Conservation (phyloP, 495 filamentous ascomycete genomes). For the Tuber magnatum region DNA sequence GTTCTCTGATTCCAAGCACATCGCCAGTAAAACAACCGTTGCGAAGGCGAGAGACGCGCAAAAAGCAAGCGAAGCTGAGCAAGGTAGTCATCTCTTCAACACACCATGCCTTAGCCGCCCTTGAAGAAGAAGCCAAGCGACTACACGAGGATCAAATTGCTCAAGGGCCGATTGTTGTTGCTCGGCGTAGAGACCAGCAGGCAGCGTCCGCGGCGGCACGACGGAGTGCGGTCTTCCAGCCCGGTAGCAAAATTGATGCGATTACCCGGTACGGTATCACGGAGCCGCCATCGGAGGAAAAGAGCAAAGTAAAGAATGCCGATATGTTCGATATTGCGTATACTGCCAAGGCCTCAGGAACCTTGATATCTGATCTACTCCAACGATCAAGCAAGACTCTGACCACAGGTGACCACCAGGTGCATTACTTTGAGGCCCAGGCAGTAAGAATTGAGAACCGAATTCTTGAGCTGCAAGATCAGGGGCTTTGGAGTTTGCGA, state of each 20-base stretch:
- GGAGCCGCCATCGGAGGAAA: conserved; percentile 31
- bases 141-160: conserved; percentile 38
- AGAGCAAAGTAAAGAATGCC: conserved; percentile 26
- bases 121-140: conserved; percentile 36
- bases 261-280: conserved; percentile 37
- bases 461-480: conserved; percentile 80
- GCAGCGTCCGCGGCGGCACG: conserved; percentile 36
- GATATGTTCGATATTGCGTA: conserved; percentile 36
- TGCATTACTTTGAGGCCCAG: conserved; percentile 58
- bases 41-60: conserved; percentile 20
- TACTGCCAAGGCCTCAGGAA: conserved; percentile 29
- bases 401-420: conserved; percentile 34
- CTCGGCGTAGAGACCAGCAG: conserved; percentile 38
- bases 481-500: conserved; percentile 81
- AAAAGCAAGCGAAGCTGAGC: conserved; percentile 20
- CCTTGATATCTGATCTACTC: conserved; percentile 33
- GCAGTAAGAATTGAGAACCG: conserved; percentile 73
- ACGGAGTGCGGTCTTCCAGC: conserved; percentile 31
- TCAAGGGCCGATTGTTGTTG: conserved; percentile 39
- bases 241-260: conserved; percentile 38
- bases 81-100: conserved; percentile 40
- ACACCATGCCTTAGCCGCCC: conserved; percentile 37
- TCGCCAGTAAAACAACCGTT: neutral
- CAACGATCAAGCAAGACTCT: conserved; percentile 37
- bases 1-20: neutral